Conservation (phyloP, 805 yeast genomes). For the Metschnikowia colocasiae region DNA sequence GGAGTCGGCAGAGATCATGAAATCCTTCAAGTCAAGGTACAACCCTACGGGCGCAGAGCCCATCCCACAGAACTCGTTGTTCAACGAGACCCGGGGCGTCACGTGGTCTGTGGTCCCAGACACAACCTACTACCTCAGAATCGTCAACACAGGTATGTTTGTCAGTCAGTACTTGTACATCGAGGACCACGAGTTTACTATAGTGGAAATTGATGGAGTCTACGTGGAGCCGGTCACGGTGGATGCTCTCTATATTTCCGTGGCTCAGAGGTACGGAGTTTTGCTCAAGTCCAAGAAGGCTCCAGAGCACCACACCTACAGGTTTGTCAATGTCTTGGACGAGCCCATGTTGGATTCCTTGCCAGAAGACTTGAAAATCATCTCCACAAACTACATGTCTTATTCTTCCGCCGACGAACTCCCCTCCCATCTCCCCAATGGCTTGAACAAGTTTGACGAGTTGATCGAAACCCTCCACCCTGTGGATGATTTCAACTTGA, state of each 20-base stretch:
- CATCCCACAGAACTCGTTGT: conserved; percentile 60
- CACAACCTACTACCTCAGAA: conserved; percentile 60
- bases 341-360: conserved; percentile 63
- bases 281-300: conserved; percentile 60
- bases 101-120: conserved; percentile 54
- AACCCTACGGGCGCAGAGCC: conserved; percentile 89
- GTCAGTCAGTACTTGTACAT: conserved; percentile 54
- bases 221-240: conserved; percentile 56
- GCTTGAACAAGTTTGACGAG: conserved; percentile 32
- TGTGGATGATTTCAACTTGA: conserved; percentile 74
- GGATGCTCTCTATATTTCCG: conserved; percentile 58
- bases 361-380: conserved; percentile 55
- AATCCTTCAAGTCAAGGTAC: conserved; percentile 54
- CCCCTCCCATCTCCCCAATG: conserved; percentile 25
- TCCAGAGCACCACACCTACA: conserved; percentile 28
- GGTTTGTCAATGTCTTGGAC: conserved; percentile 62
- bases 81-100: conserved; percentile 61
- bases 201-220: conserved; percentile 47
- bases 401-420: conserved; percentile 34
- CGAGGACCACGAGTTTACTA: conserved; percentile 39
- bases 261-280: conserved; percentile 79
- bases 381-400: conserved; percentile 52
- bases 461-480: conserved; percentile 27
- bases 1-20: conserved; percentile 43
- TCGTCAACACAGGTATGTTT: conserved; percentile 67